Base-by-base conservation (phyloP, 768 basidiomycete genomes). In the Termitomyces titanicus region DNA sequence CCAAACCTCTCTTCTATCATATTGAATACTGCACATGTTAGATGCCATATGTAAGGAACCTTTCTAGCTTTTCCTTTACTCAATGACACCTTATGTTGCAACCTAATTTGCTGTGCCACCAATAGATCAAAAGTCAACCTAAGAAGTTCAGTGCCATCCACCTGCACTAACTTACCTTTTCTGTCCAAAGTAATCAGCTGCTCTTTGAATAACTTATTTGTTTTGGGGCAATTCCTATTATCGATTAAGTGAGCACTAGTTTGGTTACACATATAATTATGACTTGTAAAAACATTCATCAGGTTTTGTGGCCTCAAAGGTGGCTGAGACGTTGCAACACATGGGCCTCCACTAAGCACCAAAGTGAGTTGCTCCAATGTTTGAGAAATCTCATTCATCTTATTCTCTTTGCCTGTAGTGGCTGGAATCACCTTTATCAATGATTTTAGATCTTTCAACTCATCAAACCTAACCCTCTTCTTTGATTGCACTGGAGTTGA, bases 141-240 rank as follows among this genome's bases (percentile, higher is more conserved):
- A 3, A 58, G 61, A 6, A 62, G 54, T 9, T 50, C 33, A 22
- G 43, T 31, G 12, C 61, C 58, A n/a, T 60, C 58, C 2, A 38
- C 3, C 0, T 33, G 51, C 6, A 54, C 43, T 13, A 63, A 47
- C 5, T 31, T 17, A 9, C 51, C 47, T 12, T 33, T 33, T 33
- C 8, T 33, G 12, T 33, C 40, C 31, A 2, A 59, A 3, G 2
- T 45, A 38, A 38, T 47, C 4, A 63, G 53, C 1, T 47, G 35
- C 13, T 60, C 46, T 1, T 39, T 6, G 12, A 63, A 18, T 3
- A 63, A 42, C 2, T 12, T 9, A 6, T n/a, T 10, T 9, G 46
- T 55, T 18, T 60, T 42, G 13, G 58, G 59, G 43, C 61, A 63
- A 33, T 55, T 37, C 18, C n/a, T 12, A 24, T 40, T 25, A 11